Evolutionary conservation across 441 rosid genomes (phyloP).

Genomic region (Bocquillonia castaneifolia): DNA sequence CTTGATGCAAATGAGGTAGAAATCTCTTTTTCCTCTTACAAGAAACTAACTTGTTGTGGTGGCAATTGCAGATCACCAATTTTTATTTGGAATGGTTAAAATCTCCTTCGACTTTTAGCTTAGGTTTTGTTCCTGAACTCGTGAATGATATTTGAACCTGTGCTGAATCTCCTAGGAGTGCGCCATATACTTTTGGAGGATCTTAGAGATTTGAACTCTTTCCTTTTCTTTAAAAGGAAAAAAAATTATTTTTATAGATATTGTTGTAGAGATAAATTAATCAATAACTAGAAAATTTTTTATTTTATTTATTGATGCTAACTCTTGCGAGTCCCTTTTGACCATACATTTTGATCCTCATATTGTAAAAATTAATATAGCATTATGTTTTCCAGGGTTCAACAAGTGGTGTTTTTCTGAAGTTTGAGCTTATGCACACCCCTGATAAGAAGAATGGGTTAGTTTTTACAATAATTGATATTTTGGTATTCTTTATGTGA

Average conservation of each 20-base stretch:
- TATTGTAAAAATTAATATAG: neutral
- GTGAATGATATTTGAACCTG: slow-evolving; percentile 2
- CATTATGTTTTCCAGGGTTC: slow-evolving; percentile 47
- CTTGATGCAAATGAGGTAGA: slow-evolving; percentile 50
- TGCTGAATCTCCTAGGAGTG: neutral
- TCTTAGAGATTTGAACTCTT: neutral
- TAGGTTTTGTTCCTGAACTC: neutral
- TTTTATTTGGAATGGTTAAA: neutral
- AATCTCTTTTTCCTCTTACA: neutral
- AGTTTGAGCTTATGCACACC: slow-evolving; percentile 88
- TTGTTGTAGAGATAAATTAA: neutral
- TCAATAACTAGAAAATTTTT: neutral
- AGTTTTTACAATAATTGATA: slow-evolving; percentile 19
- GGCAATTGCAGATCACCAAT: neutral
- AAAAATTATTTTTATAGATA: neutral
- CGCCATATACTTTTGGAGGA: neutral
- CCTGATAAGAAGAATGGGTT: slow-evolving; percentile 47
- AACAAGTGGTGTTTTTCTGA: slow-evolving; percentile 70
- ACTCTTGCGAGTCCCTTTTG: neutral
- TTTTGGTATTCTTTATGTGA: slow-evolving; percentile 11
- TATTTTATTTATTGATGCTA: neutral
- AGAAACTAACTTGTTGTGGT: neutral
- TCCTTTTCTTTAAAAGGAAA: neutral
- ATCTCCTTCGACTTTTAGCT: neutral
- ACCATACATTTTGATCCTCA: neutral